A percentile compares a stretch with the other conserved stretches of the same genome.
Conservation (phyloP, 371 early-diverging fungal species). For the Cokeromyces recurvatus region DNA sequence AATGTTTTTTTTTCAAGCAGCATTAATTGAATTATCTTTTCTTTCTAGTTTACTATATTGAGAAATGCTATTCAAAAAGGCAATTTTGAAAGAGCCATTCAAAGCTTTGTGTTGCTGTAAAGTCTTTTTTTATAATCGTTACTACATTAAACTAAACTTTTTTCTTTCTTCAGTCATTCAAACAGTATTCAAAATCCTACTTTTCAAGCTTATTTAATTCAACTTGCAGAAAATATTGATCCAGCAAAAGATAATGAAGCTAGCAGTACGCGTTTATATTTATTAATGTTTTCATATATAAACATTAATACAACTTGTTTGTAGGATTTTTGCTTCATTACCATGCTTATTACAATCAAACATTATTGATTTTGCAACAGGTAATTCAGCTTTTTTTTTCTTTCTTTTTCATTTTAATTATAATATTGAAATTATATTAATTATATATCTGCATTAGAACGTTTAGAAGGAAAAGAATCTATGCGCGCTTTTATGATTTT, state of each 20-base stretch:
- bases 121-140: background rate
- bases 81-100: conserved; percentile 20
- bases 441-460: conserved; percentile 16
- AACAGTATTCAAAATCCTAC: conserved; percentile 25
- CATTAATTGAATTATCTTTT: background rate
- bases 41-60: background rate
- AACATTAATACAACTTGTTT: background rate
- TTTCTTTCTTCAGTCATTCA: conserved; percentile 24
- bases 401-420: too few species aligned
- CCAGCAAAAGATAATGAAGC: conserved; percentile 34
- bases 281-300: too few species aligned
- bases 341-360: conserved; percentile 40
- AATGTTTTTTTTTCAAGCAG: background rate
- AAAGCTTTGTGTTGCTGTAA: conserved; percentile 23
- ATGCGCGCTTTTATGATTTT: conserved; percentile 32
- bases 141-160: background rate
- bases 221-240: conserved; percentile 34
- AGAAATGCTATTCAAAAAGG: conserved; percentile 8
- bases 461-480: conserved; percentile 29
- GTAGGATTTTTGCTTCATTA: conserved; percentile 40
- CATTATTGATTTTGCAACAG: conserved; percentile 37
- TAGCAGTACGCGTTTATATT: conserved; percentile 23
- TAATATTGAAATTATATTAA: background rate
- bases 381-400: conserved; percentile 6
- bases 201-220: conserved; percentile 32